Conservation (phyloP, 257 asterid species). For the Lycium ferocissimum region DNA sequence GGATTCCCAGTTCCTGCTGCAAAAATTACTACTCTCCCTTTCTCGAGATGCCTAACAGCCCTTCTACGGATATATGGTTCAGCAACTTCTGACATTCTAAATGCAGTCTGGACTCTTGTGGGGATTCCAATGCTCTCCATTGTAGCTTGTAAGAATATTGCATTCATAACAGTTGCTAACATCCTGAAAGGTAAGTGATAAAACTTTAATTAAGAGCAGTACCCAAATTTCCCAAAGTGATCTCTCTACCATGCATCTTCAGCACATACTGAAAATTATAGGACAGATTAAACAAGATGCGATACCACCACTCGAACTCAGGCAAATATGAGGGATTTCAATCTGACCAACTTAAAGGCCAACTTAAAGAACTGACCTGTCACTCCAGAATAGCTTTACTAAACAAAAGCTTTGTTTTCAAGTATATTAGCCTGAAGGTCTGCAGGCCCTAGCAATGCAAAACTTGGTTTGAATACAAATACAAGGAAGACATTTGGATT, state of each 20-base stretch:
- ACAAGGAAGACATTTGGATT: neutral
- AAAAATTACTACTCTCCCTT: constrained; percentile 95
- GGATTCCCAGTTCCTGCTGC: constrained; percentile 99
- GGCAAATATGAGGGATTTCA: constrained; percentile 1
- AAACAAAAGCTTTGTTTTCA: neutral
- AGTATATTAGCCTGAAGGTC: constrained; percentile 12
- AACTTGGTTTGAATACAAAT: neutral
- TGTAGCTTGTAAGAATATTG: constrained; percentile 93
- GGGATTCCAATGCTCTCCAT: constrained; percentile 99
- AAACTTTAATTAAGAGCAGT: neutral
- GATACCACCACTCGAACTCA: neutral
- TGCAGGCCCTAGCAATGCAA: neutral
- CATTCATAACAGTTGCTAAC: constrained; percentile 99
- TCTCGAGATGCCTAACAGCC: constrained; percentile 96
- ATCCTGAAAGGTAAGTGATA: constrained; percentile 58
- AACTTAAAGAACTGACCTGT: neutral
- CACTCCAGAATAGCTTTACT: constrained; percentile 8
- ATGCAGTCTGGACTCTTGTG: constrained; percentile 97
- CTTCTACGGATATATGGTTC: constrained; percentile 95
- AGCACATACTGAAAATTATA: neutral
- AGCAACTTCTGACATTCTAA: constrained; percentile 99
- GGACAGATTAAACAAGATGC: constrained; percentile 7
- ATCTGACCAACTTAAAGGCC: neutral
- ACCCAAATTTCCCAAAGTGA: constrained; percentile 1
- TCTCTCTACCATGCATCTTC: constrained; percentile 14